These are phyloP conservation scores for Hyaloscypha variabilis DNA, from an alignment of 495 filamentous ascomycete genomes.

Conservation along the genomic window DNA sequence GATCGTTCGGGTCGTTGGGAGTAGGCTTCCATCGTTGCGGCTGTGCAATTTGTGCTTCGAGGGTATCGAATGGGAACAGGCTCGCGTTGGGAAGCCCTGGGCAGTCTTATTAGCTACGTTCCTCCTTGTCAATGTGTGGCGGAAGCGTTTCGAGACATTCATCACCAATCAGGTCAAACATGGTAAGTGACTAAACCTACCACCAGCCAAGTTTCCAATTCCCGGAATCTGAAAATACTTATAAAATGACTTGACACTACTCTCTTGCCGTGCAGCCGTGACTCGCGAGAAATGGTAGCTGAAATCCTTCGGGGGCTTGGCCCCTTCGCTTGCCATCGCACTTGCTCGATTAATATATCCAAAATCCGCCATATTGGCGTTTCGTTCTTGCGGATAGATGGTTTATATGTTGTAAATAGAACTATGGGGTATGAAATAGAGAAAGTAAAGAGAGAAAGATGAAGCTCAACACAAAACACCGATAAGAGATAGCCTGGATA, in stretches of 20 bases:
- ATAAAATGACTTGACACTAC: conserved; percentile 76
- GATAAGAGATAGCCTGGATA: conserved; percentile 15
- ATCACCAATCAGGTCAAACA: not conserved
- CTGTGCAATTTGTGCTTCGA: conserved; percentile 77
- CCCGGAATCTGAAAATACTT: conserved; percentile 81
- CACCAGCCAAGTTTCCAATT: conserved; percentile 86
- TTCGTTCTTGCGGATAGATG: not conserved
- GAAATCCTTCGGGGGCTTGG: conserved; percentile 57
- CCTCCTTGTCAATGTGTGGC: conserved; percentile 4
- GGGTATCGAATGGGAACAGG: conserved; percentile 89
- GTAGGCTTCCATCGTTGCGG: conserved; percentile 73
- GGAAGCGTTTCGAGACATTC: not conserved
- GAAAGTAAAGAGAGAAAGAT: not conserved
- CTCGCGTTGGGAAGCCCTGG: conserved; percentile 75
- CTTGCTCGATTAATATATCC: conserved; percentile 23
- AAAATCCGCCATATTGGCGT: conserved; percentile 28
- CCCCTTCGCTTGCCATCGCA: conserved; percentile 38
- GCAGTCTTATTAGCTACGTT: conserved; percentile 1
- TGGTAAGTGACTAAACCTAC: conserved; percentile 46
- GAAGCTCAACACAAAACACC: conserved; percentile 10
- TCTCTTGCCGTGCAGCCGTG: conserved; percentile 64
- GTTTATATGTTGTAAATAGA: not conserved
- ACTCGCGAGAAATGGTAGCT: conserved; percentile 75
- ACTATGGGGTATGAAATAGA: too few relatives aligned
- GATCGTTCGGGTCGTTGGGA: conserved; percentile 55